These are phyloP conservation scores for Knoxdaviesia proteae DNA, from an alignment of 2,329 filamentous ascomycete species.

Conservation along the genomic window DNA sequence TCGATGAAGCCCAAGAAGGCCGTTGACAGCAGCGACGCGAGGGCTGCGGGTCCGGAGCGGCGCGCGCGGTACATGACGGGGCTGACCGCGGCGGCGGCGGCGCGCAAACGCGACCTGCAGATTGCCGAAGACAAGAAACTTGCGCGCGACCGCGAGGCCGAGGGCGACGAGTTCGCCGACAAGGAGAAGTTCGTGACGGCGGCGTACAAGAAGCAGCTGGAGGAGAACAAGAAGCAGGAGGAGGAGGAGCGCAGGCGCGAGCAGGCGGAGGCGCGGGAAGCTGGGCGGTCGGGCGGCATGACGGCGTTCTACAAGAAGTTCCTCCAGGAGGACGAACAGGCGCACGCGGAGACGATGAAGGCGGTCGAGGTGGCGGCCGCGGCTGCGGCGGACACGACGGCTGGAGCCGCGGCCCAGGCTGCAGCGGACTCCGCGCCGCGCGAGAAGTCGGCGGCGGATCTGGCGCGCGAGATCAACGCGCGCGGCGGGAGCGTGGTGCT, in stretches of 20 bases:
- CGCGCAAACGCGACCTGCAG: constrained; percentile 56
- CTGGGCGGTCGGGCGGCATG: constrained; percentile 40
- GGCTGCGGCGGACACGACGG: constrained; percentile 13
- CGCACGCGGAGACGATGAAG: constrained; percentile 48
- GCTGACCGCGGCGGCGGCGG: constrained; percentile 50
- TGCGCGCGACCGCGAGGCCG: constrained; percentile 54
- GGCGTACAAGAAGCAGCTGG: constrained; percentile 64
- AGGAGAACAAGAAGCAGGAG: constrained; percentile 48
- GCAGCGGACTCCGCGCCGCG: constrained; percentile 5
- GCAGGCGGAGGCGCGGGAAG: constrained; percentile 43
- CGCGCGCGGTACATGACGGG: constrained; percentile 64
- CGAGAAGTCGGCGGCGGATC: constrained; percentile 37
- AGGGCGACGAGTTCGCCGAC: constrained; percentile 61
- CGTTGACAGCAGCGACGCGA: constrained; percentile 32
- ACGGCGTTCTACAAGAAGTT: constrained; percentile 58
- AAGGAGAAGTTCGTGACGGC: constrained; percentile 77
- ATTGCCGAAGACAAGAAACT: constrained; percentile 67
- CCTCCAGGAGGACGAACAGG: constrained; percentile 47
- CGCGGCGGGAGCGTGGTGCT: constrained; percentile 40
- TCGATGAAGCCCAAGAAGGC: constrained; percentile 46
- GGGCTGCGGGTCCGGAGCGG: constrained; percentile 32
- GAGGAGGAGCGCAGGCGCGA: constrained; percentile 49
- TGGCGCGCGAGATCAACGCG: constrained; percentile 46
- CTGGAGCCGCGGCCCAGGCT: constrained; percentile 6
- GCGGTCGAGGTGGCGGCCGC: constrained; percentile 37